phyloP scores from a whole-genome alignment of 1,284 basidiomycete species.

The Apiotrichum gracile region DNA sequence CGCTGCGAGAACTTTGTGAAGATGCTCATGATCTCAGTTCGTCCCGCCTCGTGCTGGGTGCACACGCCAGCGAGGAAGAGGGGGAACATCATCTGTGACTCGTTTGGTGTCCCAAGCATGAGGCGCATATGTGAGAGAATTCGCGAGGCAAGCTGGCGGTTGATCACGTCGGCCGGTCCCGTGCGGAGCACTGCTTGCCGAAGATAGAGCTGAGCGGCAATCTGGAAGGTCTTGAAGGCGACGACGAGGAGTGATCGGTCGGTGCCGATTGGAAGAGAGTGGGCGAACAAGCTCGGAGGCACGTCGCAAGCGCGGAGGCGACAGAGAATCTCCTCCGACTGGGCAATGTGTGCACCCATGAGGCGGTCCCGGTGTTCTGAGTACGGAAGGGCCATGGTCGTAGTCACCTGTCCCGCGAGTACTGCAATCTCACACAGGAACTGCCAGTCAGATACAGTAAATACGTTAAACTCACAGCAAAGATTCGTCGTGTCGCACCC shows the following conservation, averaged over 20 bases:
- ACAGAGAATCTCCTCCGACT: constrained; percentile 3
- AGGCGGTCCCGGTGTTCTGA: constrained; percentile 3
- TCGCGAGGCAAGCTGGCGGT: constrained; percentile 25
- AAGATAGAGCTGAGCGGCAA: constrained; percentile 31
- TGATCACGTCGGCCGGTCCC: constrained; percentile 21
- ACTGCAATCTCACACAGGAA: constrained; percentile 25
- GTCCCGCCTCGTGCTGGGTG: constrained; percentile 18
- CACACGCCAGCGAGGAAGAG: constrained; percentile 33
- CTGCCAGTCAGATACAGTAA: constrained; percentile 1
- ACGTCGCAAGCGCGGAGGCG: constrained; percentile 7
- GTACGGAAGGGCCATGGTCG: constrained; percentile 1
- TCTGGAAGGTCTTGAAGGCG: constrained; percentile 31
- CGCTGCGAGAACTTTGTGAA: constrained; percentile 27
- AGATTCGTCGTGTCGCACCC: constrained; percentile 25
- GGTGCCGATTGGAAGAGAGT: constrained; percentile 15
- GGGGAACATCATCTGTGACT: constrained; percentile 34
- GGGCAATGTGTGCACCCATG: constrained; percentile 5
- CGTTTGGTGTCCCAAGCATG: constrained; percentile 29
- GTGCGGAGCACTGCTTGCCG: constrained; percentile 25
- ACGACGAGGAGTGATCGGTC: constrained; percentile 18
- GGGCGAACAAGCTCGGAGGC: constrained; percentile 8
- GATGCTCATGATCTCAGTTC: constrained; percentile 19
- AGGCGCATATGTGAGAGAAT: constrained; percentile 23
- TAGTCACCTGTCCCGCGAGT: constrained; percentile 18
- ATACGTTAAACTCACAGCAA: constrained; percentile 13